These are phyloP conservation scores for Blastomyces gilchristii DNA, from an alignment of 2,329 filamentous ascomycete species.

Conservation along the genomic window DNA sequence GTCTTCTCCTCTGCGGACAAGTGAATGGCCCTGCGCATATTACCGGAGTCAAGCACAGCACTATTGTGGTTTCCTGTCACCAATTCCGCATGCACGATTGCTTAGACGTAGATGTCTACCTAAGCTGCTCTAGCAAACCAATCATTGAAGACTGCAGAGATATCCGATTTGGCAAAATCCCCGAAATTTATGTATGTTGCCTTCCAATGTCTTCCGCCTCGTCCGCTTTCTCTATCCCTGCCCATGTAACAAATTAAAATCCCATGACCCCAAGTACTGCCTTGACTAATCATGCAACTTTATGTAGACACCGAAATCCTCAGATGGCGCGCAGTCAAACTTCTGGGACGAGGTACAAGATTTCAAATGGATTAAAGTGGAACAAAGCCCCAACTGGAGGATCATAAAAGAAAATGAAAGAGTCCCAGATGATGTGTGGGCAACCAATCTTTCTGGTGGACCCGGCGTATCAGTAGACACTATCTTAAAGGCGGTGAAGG, in stretches of 20 bases:
- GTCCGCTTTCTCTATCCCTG: background rate
- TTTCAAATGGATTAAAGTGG: conserved; percentile 90
- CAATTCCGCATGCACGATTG: conserved; percentile 93
- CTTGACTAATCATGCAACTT: background rate
- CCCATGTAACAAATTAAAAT: background rate
- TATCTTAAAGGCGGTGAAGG: conserved; percentile 43
- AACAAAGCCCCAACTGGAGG: conserved; percentile 80
- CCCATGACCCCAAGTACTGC: background rate
- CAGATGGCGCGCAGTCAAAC: conserved; percentile 41
- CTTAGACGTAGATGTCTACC: conserved; percentile 67
- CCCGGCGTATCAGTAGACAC: conserved; percentile 54
- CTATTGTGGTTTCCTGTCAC: conserved; percentile 68
- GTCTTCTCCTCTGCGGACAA: conserved; percentile 66
- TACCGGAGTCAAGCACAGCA: conserved; percentile 60
- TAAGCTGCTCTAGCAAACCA: conserved; percentile 70
- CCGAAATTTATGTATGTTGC: conserved; percentile 54
- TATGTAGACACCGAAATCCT: conserved; percentile 24
- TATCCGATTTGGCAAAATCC: conserved; percentile 70
- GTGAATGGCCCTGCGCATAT: conserved; percentile 76
- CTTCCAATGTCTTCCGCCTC: background rate
- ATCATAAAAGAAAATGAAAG: conserved; percentile 52
- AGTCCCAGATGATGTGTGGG: conserved; percentile 57
- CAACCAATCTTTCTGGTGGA: conserved; percentile 53
- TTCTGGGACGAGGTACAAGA: conserved; percentile 89
- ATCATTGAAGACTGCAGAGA: conserved; percentile 84